Base-by-base conservation (phyloP, 2,329 filamentous ascomycete genomes). In the Penicillium brevicompactum region DNA sequence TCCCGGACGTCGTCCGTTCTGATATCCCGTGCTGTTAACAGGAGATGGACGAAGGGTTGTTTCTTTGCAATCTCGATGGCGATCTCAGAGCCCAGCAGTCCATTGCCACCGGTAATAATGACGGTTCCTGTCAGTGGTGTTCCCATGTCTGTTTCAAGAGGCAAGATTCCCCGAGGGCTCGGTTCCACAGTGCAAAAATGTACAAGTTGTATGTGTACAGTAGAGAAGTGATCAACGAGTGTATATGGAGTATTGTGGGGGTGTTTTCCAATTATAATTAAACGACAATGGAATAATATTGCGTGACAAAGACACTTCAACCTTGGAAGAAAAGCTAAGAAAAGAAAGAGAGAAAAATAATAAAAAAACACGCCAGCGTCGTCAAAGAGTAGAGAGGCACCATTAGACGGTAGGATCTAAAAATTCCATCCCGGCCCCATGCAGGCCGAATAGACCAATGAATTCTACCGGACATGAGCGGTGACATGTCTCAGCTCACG, bases 81-180 rank as follows among this genome's bases (percentile, higher is more conserved):
- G 53, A 74, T 69, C 58, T 70, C 68, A n/a, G 71, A 71, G 11
- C 71, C 70, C 37, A 74, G 59, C 6, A 59, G 55, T 10, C 71
- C 71, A 66, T 70, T 71, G 42, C 66, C 71, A 14, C 71, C 71
- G 34, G 71, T 74, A 41, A 74, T 73, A 38, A 74, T 71, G 18
- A 71, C 71, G 6, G 71, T 74, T 32, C 70, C 71, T 27, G 61
- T 61, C 13, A 74, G 68, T 51, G 70, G 67, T 53, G 66, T 72
- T 32, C 67, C 67, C 71, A 74, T 43, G 46, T 22, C 21, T 24
- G 16, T 8, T 31, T 11, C 44, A 37, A 11, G 41, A 11, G 49
- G 49, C 43, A 38, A 43, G n/a, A 44, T 34, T 43, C 24, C 5
- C 22, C 32, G 14, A 40, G 41, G 41, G 21, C 14, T 30, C 31